Base-by-base conservation (phyloP, 805 yeast genomes). In the Monosporozyma yasuniensis region DNA sequence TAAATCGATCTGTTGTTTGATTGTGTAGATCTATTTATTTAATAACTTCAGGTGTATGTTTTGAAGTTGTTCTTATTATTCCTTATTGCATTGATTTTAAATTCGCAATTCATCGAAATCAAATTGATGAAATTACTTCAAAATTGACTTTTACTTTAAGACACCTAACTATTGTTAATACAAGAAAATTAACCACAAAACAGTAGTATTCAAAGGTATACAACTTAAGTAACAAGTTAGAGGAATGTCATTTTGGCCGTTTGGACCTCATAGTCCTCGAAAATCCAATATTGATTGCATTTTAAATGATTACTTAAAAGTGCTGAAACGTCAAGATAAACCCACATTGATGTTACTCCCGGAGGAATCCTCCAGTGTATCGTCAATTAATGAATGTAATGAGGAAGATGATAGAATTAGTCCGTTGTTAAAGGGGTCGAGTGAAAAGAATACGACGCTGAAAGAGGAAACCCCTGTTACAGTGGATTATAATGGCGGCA, bases 241-340 rank as follows among this genome's bases (percentile, higher is more conserved):
- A 21, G 34, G 27, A 21, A 57, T 69, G 72, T 67, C 72, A 11
- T 67, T 69, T 57, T 69, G 73, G 73, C 72, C 71, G 23, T 68
- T 69, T 57, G 70, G 69, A 53, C 67, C 67, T 50, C 59, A 57
- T 41, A 51, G 52, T n/a, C 39, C 28, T 32, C 46, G 54, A 18
- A 57, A 64, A 27, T 57, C 67, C 12, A 59, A 65, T 46, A 59
- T 66, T 30, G 61, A 61, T 51, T 63, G 66, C 54, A 60, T 67
- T 21, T 55, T 72, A 47, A 71, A 68, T 34, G 68, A 64, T 27
- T 69, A 69, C 50, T 57, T 64, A 47, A 56, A 54, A 25, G 50
- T 49, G 14, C 46, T 57, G 30, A 54, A 51, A 27, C 46, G 16
- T 10, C 21, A 16, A 14, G 35, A 34, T 34, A 28, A 44, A 12